These are phyloP conservation scores for Sordariomycetes sp. DNA, from an alignment of 2,329 filamentous ascomycete species.

Conservation along the genomic window DNA sequence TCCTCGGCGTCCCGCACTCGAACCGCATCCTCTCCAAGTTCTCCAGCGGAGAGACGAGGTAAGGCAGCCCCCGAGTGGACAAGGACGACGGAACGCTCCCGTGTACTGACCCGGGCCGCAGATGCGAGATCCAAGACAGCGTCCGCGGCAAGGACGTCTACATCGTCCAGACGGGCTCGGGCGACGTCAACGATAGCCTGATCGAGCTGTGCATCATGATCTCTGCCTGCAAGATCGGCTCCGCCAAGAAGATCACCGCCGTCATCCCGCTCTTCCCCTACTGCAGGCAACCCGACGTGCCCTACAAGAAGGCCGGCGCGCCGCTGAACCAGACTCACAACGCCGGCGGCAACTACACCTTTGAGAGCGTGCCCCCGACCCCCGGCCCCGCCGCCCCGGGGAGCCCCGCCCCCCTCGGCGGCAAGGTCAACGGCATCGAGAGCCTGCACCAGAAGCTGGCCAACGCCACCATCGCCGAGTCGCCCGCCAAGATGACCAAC, in stretches of 20 bases:
- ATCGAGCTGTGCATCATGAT: slow-evolving; percentile 97
- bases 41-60: slow-evolving; percentile 74
- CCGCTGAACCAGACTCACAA: slow-evolving; percentile 57
- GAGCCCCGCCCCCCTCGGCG: slow-evolving; percentile 44
- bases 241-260: slow-evolving; percentile 82
- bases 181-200: slow-evolving; percentile 89
- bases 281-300: slow-evolving; percentile 88
- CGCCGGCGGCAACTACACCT: slow-evolving; percentile 57
- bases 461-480: slow-evolving; percentile 49
- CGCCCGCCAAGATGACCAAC: slow-evolving; percentile 26
- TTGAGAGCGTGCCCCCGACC: slow-evolving; percentile 83
- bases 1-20: slow-evolving; percentile 75
- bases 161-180: slow-evolving; percentile 89
- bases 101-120: slow-evolving; percentile 14
- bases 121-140: slow-evolving; percentile 91
- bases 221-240: slow-evolving; percentile 92
- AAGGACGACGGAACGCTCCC: not conserved
- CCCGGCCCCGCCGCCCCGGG: slow-evolving; percentile 56
- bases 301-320: slow-evolving; percentile 90
- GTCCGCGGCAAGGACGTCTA: slow-evolving; percentile 98
- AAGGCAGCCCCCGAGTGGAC: not conserved
- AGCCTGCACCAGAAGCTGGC: slow-evolving; percentile 59
- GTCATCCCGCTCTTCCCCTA: slow-evolving; percentile 95
- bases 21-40: slow-evolving; percentile 84
- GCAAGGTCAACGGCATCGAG: slow-evolving; percentile 46